These are phyloP conservation scores for Golubevia sp. DNA, from an alignment of 1,284 basidiomycete species.

Conservation along the genomic window DNA sequence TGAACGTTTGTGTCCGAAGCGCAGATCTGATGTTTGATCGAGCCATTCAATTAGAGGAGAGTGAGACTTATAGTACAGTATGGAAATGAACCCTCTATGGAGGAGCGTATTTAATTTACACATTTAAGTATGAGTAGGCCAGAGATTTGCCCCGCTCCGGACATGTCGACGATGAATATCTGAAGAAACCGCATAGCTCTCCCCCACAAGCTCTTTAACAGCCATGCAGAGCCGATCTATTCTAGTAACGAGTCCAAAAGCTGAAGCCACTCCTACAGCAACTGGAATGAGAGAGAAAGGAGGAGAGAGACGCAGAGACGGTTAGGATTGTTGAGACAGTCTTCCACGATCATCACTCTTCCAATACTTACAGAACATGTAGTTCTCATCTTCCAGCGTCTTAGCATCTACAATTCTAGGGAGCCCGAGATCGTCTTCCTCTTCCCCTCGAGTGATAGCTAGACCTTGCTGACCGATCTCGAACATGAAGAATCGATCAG, in stretches of 20 bases:
- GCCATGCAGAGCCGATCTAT: constrained; percentile 76
- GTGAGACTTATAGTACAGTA: too few relatives aligned
- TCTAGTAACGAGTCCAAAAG: constrained; percentile 71
- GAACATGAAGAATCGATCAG: constrained; percentile 70
- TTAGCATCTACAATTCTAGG: neutral
- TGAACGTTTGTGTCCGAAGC: too few relatives aligned
- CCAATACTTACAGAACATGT: constrained; percentile 66
- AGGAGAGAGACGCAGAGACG: too few relatives aligned
- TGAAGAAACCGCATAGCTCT: constrained; percentile 67
- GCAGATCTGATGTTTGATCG: too few relatives aligned
- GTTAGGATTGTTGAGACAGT: neutral
- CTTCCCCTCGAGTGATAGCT: constrained; percentile 13
- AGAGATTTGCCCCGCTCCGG: too few relatives aligned
- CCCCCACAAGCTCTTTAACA: constrained; percentile 77
- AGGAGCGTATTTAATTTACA: too few relatives aligned
- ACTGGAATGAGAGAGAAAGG: constrained; percentile 10
- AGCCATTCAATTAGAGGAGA: too few relatives aligned
- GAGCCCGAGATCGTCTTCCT: constrained; percentile 15
- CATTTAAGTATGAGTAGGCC: too few relatives aligned
- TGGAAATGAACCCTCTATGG: too few relatives aligned
- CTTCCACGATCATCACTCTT: neutral
- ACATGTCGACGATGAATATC: constrained; percentile 12
- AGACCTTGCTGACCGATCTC: constrained; percentile 65
- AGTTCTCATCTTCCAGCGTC: constrained; percentile 70
- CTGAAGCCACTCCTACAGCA: constrained; percentile 69